Conservation (phyloP, 2,329 filamentous ascomycete species). For the Tolypocladium inflatum region DNA sequence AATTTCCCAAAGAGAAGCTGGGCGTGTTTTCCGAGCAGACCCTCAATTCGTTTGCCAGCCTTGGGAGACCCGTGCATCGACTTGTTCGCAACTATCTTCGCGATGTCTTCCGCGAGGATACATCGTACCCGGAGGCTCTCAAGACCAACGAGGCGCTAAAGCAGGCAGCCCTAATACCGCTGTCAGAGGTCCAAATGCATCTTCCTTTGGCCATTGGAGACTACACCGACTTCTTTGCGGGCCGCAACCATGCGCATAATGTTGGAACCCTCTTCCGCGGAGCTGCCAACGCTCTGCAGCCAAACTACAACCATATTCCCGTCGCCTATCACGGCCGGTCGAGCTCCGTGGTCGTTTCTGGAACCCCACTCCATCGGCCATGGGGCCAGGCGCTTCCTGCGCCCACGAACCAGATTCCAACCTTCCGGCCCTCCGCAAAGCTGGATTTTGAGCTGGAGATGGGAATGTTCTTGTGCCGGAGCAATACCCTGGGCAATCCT, state of each 20-base stretch:
- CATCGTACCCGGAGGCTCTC: conserved; percentile 23
- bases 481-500: conserved; percentile 56
- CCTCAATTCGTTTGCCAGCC: conserved; percentile 26
- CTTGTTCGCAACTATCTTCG: conserved; percentile 61
- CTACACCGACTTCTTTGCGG: conserved; percentile 80
- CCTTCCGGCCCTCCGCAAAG: conserved; percentile 12
- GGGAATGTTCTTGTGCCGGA: conserved; percentile 61
- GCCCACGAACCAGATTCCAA: conserved; percentile 37
- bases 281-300: conserved; percentile 65
- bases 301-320: conserved; percentile 73
- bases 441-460: conserved; percentile 75
- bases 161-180: conserved; percentile 16
- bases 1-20: not conserved
- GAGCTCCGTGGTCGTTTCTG: conserved; percentile 65
- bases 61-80: conserved; percentile 60
- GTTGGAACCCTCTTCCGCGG: conserved; percentile 66
- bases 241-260: conserved; percentile 64
- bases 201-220: conserved; percentile 70
- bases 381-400: conserved; percentile 66
- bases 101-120: conserved; percentile 49
- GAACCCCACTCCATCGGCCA: conserved; percentile 61
- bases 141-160: conserved; percentile 24
- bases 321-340: conserved; percentile 75
- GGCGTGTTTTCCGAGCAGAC: conserved; percentile 17
- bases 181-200: conserved; percentile 50